A percentile compares a stretch with the other conserved stretches of the same genome.
Conservation (phyloP, 768 basidiomycete genomes). For the Porpolomopsis calyptriformis region DNA sequence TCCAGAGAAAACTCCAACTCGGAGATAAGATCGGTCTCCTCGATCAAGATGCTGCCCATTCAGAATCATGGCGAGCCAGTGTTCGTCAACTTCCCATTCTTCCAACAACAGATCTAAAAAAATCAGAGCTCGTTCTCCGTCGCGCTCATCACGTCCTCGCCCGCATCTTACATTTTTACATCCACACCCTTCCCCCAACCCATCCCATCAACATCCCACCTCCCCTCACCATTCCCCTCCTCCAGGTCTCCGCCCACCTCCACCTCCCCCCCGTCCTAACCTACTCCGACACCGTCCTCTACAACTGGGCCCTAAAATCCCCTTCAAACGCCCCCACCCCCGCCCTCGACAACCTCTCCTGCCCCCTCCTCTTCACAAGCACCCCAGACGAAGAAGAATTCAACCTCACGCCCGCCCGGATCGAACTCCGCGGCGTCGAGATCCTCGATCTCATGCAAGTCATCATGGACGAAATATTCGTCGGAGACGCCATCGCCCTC, state of each 20-base stretch:
- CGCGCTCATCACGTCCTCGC: slow-evolving; percentile 70
- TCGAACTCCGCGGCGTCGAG: slow-evolving; percentile 82
- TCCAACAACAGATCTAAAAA: slow-evolving; percentile 31
- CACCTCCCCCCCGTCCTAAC: slow-evolving; percentile 85
- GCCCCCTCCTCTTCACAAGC: slow-evolving; percentile 65
- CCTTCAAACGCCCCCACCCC: slow-evolving; percentile 25
- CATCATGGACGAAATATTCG: slow-evolving; percentile 86
- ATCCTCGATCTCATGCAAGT: slow-evolving; percentile 79
- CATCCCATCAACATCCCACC: slow-evolving; percentile 56
- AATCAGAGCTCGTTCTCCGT: slow-evolving; percentile 51
- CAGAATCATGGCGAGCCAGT: slow-evolving; percentile 42
- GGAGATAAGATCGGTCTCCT: slow-evolving; percentile 42
- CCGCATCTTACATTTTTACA: slow-evolving; percentile 71
- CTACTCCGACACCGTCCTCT: slow-evolving; percentile 88
- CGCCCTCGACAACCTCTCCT: slow-evolving; percentile 51
- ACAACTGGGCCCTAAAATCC: slow-evolving; percentile 60
- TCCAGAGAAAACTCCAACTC: slow-evolving; percentile 40
- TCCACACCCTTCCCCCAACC: slow-evolving; percentile 50
- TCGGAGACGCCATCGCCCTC: slow-evolving; percentile 57
- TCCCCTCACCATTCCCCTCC: slow-evolving; percentile 65
- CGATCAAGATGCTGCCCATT: slow-evolving; percentile 29
- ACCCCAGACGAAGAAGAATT: slow-evolving; percentile 82
- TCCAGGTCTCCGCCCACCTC: slow-evolving; percentile 58
- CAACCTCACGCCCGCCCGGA: slow-evolving; percentile 79
- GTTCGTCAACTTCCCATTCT: slow-evolving; percentile 52